These are phyloP conservation scores for Paxillus rubicundulus DNA, from an alignment of 768 basidiomycete genomes.

Conservation along the genomic window DNA sequence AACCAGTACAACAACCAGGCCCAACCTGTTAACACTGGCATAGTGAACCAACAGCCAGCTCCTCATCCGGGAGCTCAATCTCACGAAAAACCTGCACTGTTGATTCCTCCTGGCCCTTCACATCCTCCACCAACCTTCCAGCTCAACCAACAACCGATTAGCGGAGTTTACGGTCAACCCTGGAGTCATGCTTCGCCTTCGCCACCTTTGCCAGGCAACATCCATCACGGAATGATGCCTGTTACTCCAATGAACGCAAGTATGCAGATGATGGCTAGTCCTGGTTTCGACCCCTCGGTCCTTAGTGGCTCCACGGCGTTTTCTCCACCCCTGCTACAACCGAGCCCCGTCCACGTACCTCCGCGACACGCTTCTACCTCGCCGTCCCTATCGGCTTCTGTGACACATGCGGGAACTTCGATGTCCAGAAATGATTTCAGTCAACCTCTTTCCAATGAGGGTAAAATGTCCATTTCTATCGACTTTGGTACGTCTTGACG, in stretches of 20 bases:
- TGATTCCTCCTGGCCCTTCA: conserved; percentile 41
- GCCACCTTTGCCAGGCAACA: conserved; percentile 18
- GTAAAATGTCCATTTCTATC: conserved; percentile 79
- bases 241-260: background rate
- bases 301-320: background rate
- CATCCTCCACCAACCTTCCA: conserved; percentile 44
- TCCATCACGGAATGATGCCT: conserved; percentile 3
- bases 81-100: conserved; percentile 42
- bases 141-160: conserved; percentile 21
- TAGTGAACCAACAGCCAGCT: conserved; percentile 54
- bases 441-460: conserved; percentile 47
- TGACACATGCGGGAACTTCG: background rate
- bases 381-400: conserved; percentile 15
- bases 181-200: conserved; percentile 35
- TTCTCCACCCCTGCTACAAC: conserved; percentile 25
- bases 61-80: conserved; percentile 34
- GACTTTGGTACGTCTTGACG: conserved; percentile 65
- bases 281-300: background rate
- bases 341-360: conserved; percentile 26
- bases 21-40: conserved; percentile 26
- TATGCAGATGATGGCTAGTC: background rate
- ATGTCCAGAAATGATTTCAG: conserved; percentile 20
- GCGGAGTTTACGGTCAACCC: conserved; percentile 24
- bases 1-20: conserved; percentile 35
- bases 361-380: conserved; percentile 20